Evolutionary conservation across 1,284 basidiomycete genomes (phyloP), one percentile per base, ranked within the genome.

Genomic region (Tilletiopsis washingtonensis): DNA sequence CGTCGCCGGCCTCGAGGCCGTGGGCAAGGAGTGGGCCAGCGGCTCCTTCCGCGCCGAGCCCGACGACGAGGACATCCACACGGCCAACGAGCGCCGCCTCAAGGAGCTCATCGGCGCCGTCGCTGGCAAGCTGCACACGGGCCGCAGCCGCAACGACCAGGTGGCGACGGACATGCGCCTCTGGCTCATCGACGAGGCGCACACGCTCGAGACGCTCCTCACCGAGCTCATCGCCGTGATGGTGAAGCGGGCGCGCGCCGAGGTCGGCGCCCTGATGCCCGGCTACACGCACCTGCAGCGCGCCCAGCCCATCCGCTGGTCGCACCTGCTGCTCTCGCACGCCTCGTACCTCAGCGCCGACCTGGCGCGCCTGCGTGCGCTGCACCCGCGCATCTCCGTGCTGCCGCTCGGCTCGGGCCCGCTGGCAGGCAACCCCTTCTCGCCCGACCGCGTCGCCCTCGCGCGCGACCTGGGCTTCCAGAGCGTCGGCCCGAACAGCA

Each of bases 31-130:
- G 76, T 98, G 93, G 93, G 80, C 59, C 46, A 47, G 51, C 2
- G 63, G 62, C 44, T 61, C 59, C 12, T 74, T 74, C 55, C 26
- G 60, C 23, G 61, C 59, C 34, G 58, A 59, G 9, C 77, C 82
- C 14, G 90, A 93, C 63, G 93, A 98, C 71, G 93, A 98, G 71
- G 93, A 98, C 71, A 97, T 98, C 55, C 93, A 98, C 75, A 98
- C 93, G n/a, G 94, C 94, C 51, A 98, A 98, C 71, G 93, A 98
- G 75, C 84, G 94, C 47, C 81, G 93, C 26, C 76, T 98, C 62
- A 88, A 84, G 59, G 93, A 98, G 77, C 77, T 97, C 53, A 89
- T 98, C 53, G 93, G 93, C 0, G 53, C 67, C 43, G 72, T 73
- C 12, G 74, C 74, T 7, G 74, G 74, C 38, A 70, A 69, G 59